Evolutionary conservation across 345 rosid species (phyloP), one percentile per base, ranked within the genome.

Genomic region (Pugionium dolabratum): DNA sequence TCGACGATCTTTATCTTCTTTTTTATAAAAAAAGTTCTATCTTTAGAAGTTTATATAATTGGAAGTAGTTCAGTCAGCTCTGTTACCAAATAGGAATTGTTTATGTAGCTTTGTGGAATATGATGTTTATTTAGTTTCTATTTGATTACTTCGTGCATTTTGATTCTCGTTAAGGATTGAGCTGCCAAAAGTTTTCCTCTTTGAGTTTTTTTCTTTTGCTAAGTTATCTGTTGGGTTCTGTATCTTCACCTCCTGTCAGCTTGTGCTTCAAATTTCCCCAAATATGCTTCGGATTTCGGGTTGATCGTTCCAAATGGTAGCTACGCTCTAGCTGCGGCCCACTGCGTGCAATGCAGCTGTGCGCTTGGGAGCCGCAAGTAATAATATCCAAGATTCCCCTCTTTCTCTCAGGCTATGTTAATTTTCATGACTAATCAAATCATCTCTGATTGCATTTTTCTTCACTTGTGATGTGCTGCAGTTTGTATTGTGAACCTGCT

Each of bases 281-380:
- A 51, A 49, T 84, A 81, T 7, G 81, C 97, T 7, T 77, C 82
- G 3, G 98, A 93, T 78, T 74, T 32, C 43, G 90, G 91, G 50
- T 64, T 93, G 71, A 84, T 90, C 5, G 97, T 93, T 25, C 96
- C 94, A n/a, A n/a, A n/a, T n/a, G n/a, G n/a, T n/a, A n/a, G n/a
- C n/a, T n/a, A n/a, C n/a, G n/a, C n/a, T n/a, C 80, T 93, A 43
- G 75, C 93, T 42, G 97, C 97, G 9, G 89, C 97, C n/a, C 97
- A 93, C 61, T 93, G 98, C 40, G 94, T 93, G 66, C 97, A 93
- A 70, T 93, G 98, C 79, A 90, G 97, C 54, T 93, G 98, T 3
- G 96, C 94, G 1, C 94, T 89, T 1, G 96, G 87, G 67, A 88
- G 80, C 71, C 94, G 76, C 79, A 83, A 86, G 98, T 93, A 85